Base-by-base conservation (phyloP, 2,329 filamentous ascomycete species). In the Aplosporella prunicola region DNA sequence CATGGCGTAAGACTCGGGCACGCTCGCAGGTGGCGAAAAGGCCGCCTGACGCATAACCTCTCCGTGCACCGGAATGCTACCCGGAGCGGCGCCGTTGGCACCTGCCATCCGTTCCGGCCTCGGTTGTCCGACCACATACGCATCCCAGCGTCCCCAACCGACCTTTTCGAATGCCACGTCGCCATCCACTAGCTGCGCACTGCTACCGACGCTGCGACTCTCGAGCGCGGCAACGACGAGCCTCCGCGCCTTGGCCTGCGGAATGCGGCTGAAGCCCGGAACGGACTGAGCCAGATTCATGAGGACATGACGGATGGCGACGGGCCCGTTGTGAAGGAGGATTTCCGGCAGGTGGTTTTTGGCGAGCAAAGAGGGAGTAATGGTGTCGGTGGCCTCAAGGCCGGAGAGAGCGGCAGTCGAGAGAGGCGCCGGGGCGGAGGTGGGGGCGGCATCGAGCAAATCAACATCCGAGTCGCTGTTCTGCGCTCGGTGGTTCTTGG, bases 81-180 rank as follows among this genome's bases (percentile, higher is more conserved):
- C 38, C n/a, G 18, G 20, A 2, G 26, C 26, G 9, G 25, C 15
- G n/a, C 17, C 17, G 11, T 32, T 33, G 14, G 26, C 26, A 47
- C 44, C n/a, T 16, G 37, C 25, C 23, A 28, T 35, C 17, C 41
- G 23, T 13, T 66, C 57, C 45, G 69, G 66, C 44, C 65, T 51
- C 28, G 72, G 65, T 44, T 83, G 74, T 38, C 80, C 83, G 50
- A 77, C 77, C 56, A 76, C 72, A 55, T 78, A 78, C 44, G 88
- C 91, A 60, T 93, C 83, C 89, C 89, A 98, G 47, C 87, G 78
- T 42, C 91, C 91, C 89, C 89, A 96, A 54, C 89, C 89, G 42
- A 95, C 86, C 69, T 96, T 96, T 60, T 93, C 83, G 56, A 93
- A 41, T 7, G 27, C 29, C 17, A 36, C 15, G 10, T 41, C 32